A percentile compares a stretch with the other conserved stretches of the same genome.
Conservation (phyloP, 805 yeast genomes). For the Candida glaebosa region DNA sequence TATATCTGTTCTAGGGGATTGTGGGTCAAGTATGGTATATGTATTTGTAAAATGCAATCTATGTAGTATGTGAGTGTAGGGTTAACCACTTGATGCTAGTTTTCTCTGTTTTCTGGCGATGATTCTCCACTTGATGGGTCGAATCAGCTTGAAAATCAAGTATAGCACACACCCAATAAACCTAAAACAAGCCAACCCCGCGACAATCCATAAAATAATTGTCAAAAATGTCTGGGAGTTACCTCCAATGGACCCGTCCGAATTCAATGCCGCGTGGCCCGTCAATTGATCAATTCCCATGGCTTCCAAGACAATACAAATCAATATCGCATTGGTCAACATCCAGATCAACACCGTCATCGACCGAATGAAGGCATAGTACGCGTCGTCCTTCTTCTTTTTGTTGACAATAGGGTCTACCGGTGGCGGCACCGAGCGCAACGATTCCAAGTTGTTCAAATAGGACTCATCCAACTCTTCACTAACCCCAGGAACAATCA, state of each 20-base stretch:
- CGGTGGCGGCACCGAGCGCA: constrained; percentile 42
- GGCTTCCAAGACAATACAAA: constrained; percentile 79
- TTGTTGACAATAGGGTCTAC: constrained; percentile 15
- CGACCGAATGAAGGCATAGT: constrained; percentile 88
- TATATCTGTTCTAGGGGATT: not conserved
- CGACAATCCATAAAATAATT: constrained; percentile 89
- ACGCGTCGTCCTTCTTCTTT: constrained; percentile 54
- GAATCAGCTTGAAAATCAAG: constrained; percentile 36
- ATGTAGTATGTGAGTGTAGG: too few species aligned
- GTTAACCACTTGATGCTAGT: constrained; percentile 1
- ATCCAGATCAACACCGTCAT: constrained; percentile 88
- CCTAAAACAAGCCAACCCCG: constrained; percentile 81
- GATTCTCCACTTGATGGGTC: constrained; percentile 41
- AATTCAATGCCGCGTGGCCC: constrained; percentile 22
- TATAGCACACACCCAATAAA: constrained; percentile 71
- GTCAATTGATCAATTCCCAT: constrained; percentile 64
- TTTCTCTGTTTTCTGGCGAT: constrained; percentile 16
- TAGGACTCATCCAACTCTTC: constrained; percentile 77
- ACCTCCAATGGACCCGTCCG: constrained; percentile 26
- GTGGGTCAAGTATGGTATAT: not conserved
- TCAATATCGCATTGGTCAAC: constrained; percentile 74
- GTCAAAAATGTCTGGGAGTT: constrained; percentile 70
- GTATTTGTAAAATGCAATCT: not conserved
- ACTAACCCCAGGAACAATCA: constrained; percentile 62
- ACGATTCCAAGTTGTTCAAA: constrained; percentile 55